phyloP scores from a whole-genome alignment of 306 rosid genomes.

The Prunus salicina region DNA sequence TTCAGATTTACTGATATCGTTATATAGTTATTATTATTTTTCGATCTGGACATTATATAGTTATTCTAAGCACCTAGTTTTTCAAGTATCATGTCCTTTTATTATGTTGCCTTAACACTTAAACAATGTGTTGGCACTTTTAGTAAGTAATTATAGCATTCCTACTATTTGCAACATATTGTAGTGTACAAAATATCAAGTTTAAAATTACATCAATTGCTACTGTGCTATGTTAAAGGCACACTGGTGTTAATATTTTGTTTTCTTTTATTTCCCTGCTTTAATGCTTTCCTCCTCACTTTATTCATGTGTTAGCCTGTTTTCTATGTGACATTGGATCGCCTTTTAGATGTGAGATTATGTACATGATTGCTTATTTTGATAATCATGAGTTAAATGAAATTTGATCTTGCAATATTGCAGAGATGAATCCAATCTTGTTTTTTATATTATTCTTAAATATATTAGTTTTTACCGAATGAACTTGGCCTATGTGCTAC shows the following conservation, averaged over 20 bases:
- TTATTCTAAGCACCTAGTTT: too few relatives aligned
- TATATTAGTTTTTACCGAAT: neutral
- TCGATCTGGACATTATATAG: too few relatives aligned
- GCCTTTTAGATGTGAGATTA: neutral
- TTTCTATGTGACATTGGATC: neutral
- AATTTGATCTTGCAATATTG: neutral
- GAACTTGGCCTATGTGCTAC: neutral
- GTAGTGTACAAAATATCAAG: too few relatives aligned
- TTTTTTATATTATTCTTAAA: neutral
- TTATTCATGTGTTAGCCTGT: neutral
- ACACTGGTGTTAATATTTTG: neutral
- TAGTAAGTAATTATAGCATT: too few relatives aligned
- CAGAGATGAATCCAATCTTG: neutral
- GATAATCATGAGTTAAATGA: neutral
- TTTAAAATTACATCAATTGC: too few relatives aligned
- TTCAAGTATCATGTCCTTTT: too few relatives aligned
- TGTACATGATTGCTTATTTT: neutral
- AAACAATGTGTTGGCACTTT: too few relatives aligned
- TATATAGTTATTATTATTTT: neutral
- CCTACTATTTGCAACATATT: too few relatives aligned
- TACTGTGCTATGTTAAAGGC: too few relatives aligned
- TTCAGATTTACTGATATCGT: neutral
- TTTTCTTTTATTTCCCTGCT: neutral
- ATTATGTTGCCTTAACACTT: too few relatives aligned
- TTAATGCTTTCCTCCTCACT: neutral